These are phyloP conservation scores for Lodderomyces margitis DNA, from an alignment of 1,139 yeast species.

Conservation along the genomic window DNA sequence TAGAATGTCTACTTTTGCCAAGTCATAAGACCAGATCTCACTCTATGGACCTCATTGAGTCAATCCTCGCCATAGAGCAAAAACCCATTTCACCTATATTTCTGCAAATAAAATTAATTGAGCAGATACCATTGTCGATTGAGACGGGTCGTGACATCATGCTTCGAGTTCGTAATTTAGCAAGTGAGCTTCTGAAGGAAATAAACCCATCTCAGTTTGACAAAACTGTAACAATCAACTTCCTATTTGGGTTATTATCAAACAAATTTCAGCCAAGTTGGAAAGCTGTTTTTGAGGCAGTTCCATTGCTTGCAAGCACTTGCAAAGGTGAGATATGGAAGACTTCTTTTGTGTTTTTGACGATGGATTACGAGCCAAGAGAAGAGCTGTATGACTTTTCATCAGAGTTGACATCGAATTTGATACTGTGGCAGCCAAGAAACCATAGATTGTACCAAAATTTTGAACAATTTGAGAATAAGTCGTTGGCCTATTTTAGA, in stretches of 20 bases:
- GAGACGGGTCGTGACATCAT: slow-evolving; percentile 75
- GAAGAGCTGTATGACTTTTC: slow-evolving; percentile 18
- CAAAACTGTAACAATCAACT: slow-evolving; percentile 49
- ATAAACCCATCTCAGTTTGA: slow-evolving; percentile 32
- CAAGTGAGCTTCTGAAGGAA: slow-evolving; percentile 43
- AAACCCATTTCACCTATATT: slow-evolving; percentile 25
- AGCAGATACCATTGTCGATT: slow-evolving; percentile 68
- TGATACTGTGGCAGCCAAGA: slow-evolving; percentile 31
- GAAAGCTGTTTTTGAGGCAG: slow-evolving; percentile 66
- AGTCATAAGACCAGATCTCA: slow-evolving; percentile 46
- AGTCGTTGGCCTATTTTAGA: slow-evolving; percentile 23
- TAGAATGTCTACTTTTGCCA: slow-evolving; percentile 43
- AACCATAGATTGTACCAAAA: slow-evolving; percentile 29
- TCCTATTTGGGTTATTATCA: slow-evolving; percentile 70
- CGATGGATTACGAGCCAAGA: slow-evolving; percentile 27
- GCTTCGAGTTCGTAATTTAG: slow-evolving; percentile 64
- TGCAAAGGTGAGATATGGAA: slow-evolving; percentile 58
- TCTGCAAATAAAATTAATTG: slow-evolving; percentile 55
- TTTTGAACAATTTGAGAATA: slow-evolving; percentile 23
- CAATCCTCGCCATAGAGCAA: slow-evolving; percentile 16
- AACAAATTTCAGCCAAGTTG: slow-evolving; percentile 83
- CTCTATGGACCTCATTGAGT: slow-evolving; percentile 40
- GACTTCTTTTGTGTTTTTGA: slow-evolving; percentile 41
- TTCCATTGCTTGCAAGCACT: slow-evolving; percentile 47
- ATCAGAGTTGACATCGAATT: slow-evolving; percentile 18